Evolutionary conservation across 208 protist genomes (phyloP), one percentile per base, ranked within the genome.

Genomic region (Leishmania turanica): DNA sequence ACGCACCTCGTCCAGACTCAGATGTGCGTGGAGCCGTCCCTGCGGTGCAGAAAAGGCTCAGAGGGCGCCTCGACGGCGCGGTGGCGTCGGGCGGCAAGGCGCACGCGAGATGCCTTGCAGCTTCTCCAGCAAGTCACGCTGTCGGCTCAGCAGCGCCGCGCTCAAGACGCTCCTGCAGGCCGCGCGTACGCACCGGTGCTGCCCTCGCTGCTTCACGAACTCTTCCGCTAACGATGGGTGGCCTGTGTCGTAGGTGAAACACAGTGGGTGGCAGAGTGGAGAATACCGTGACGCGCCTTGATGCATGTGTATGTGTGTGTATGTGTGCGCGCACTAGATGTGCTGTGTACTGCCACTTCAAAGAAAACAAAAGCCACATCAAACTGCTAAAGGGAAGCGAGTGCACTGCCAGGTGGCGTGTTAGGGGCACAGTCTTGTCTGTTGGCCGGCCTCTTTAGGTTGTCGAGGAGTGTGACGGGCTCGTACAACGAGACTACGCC

Each of bases 11-110:
- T 62, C 27, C 49, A 54, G 17, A 24, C 13, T n/a, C 45, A 54
- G 2, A 58, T 54, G 42, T 24, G 3, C 31, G 49, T n/a, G 17
- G 34, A 19, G 49, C 31, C 40, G 56, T 60, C 42, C 5, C 27
- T 9, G n/a, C 17, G 17, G 21, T 34, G 27, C 34, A 42, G n/a
- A 6, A 37, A 37, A 2, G 31, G 6, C 21, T 47, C 51, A 1
- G 60, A 45, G 3, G 24, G 7, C 3, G 49, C 66, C 11, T 3
- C 51, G 13, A 5, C 51, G 27, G 40, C 17, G 65, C 47, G 31
- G n/a, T 84, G 80, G 80, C 53, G 53, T 7, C 64, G 64, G 40
- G 80, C 80, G 40, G 74, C 53, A n/a, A 66, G 42, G 4, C 80
- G 80, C 54, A 70, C 74, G 34, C 75, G 74, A 37, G 68, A 54